Percentiles rank a stretch among this genome's conserved stretches.
Evolutionary conservation across 2,329 filamentous ascomycete genomes (phyloP).

Genomic region (Tolypocladium pustulatum): DNA sequence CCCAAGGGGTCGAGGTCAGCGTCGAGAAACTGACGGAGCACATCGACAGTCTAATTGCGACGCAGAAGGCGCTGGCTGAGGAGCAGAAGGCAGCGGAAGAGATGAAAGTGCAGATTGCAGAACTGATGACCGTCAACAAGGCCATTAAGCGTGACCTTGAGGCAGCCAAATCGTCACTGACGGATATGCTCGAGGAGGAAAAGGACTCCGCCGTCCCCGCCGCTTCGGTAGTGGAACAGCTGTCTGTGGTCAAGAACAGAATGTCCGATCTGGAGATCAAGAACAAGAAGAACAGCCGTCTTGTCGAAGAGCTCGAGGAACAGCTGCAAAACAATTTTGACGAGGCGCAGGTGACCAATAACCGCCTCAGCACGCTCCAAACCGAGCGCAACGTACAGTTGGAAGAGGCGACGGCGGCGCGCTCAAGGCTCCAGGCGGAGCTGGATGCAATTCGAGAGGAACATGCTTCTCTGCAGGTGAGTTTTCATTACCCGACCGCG

Average conservation of each 20-base stretch:
- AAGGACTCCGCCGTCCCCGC: conserved; percentile 28
- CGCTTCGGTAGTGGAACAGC: conserved; percentile 41
- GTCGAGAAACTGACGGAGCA: conserved; percentile 57
- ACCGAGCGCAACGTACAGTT: conserved; percentile 64
- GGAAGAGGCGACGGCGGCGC: conserved; percentile 64
- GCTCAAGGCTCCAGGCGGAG: conserved; percentile 53
- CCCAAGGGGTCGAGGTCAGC: conserved; percentile 52
- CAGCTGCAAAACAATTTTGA: conserved; percentile 94
- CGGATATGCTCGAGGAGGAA: conserved; percentile 41
- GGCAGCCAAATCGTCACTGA: conserved; percentile 42
- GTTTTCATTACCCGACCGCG: conserved; percentile 11
- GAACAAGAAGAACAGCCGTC: conserved; percentile 83
- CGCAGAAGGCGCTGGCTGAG: conserved; percentile 47
- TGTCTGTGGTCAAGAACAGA: conserved; percentile 54
- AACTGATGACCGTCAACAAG: conserved; percentile 48
- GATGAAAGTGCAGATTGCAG: conserved; percentile 43
- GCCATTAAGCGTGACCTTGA: conserved; percentile 53
- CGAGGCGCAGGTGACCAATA: conserved; percentile 74
- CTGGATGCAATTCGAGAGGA: conserved; percentile 58
- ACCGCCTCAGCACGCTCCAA: conserved; percentile 74
- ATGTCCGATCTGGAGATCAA: conserved; percentile 50
- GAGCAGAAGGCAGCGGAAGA: conserved; percentile 50
- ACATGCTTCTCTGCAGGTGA: conserved; percentile 68
- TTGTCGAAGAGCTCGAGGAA: conserved; percentile 94
- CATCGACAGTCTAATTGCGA: conserved; percentile 44